A percentile compares a stretch with the other conserved stretches of the same genome.
These are phyloP conservation scores for Yamadazyma pseudoaaseri DNA, from an alignment of 1,139 yeast species.

Conservation along the genomic window DNA sequence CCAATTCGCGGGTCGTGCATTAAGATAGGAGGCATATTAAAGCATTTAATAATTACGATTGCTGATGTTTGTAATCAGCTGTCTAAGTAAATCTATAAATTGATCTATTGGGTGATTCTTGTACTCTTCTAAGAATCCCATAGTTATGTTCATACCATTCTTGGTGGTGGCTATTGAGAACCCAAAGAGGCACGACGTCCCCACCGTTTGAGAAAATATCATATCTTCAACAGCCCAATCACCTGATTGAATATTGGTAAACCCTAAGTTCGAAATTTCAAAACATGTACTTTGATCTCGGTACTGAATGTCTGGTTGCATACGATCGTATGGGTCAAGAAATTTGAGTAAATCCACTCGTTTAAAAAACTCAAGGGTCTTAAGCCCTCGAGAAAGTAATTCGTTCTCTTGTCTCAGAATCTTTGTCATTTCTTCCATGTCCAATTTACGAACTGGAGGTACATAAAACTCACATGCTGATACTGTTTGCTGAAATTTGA, in stretches of 20 bases:
- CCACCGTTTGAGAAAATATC: constrained; percentile 27
- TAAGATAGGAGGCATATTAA: too few relatives aligned
- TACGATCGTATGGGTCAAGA: constrained; percentile 14
- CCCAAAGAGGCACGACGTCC: constrained; percentile 20
- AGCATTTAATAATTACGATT: too few relatives aligned
- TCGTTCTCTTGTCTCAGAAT: constrained; percentile 8
- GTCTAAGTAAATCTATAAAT: not conserved
- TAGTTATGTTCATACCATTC: constrained; percentile 21
- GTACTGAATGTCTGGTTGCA: constrained; percentile 9
- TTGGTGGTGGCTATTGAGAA: constrained; percentile 20
- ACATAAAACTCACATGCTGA: constrained; percentile 11
- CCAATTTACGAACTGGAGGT: constrained; percentile 15
- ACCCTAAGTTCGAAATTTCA: constrained; percentile 31
- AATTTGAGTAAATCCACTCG: constrained; percentile 19
- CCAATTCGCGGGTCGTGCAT: constrained; percentile 1
- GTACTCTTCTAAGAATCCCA: constrained; percentile 2
- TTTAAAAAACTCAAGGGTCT: constrained; percentile 16
- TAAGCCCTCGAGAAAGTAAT: constrained; percentile 11
- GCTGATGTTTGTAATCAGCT: not conserved
- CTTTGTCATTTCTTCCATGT: constrained; percentile 4
- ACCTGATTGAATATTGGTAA: constrained; percentile 9
- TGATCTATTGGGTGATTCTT: constrained; percentile 1
- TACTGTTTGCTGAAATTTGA: constrained; percentile 21
- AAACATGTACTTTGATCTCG: constrained; percentile 16
- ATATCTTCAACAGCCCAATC: constrained; percentile 20